Evolutionary conservation across 306 rosid genomes (phyloP).

Genomic region (Vachellia pachyceras): DNA sequence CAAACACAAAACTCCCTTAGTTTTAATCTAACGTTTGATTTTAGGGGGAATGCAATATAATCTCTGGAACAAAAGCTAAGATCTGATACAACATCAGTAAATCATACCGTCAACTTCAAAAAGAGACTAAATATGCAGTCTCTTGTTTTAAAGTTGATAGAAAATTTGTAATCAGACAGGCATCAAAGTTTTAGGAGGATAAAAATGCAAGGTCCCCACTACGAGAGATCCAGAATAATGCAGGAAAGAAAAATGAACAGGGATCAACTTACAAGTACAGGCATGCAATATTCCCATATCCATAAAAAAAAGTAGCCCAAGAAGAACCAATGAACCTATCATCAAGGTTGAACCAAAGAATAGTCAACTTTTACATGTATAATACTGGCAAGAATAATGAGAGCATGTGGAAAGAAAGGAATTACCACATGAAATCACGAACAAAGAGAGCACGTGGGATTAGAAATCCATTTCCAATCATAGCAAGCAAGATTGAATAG

Average conservation of each 20-base stretch:
- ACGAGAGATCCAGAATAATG: not conserved
- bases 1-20: constrained; percentile 32
- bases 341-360: constrained; percentile 18
- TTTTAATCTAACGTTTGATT: constrained; percentile 28
- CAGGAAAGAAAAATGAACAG: constrained; percentile 32
- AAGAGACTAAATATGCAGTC: not conserved
- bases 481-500: constrained; percentile 88
- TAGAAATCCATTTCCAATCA: constrained; percentile 92
- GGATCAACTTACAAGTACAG: constrained; percentile 64
- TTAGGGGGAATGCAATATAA: not conserved
- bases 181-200: not conserved
- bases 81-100: not conserved
- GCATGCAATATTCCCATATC: constrained; percentile 88
- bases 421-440: constrained; percentile 97
- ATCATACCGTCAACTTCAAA: not conserved
- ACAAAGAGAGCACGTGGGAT: constrained; percentile 82
- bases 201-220: not conserved
- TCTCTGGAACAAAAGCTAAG: not conserved
- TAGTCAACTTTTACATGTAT: constrained; percentile 27
- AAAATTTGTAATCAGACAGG: not conserved
- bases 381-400: constrained; percentile 1
- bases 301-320: constrained; percentile 87
- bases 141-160: not conserved
- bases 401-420: constrained; percentile 15
- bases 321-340: constrained; percentile 84